Percentiles rank a stretch among this genome's conserved stretches.
Evolutionary conservation across 345 rosid genomes (phyloP).

Genomic region (Citrus reticulata): DNA sequence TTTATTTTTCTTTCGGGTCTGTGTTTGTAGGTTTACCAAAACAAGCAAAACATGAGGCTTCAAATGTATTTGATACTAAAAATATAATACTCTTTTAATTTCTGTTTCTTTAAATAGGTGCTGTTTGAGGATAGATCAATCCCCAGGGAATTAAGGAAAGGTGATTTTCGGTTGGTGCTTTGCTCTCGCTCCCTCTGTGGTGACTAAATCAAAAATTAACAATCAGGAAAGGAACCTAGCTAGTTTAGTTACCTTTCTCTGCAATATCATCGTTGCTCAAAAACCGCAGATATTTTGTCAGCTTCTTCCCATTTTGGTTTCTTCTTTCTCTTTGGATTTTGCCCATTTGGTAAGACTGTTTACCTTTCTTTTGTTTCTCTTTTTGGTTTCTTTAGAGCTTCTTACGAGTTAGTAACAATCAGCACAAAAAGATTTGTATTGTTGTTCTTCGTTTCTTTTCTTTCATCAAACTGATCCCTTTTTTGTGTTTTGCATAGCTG

Average conservation of each 20-base stretch:
- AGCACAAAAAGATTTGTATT: no score
- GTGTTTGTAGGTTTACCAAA: slow-evolving; percentile 35
- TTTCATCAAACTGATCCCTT: background rate
- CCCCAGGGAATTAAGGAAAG: slow-evolving; percentile 15
- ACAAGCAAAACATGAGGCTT: slow-evolving; percentile 40
- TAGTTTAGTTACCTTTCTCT: background rate
- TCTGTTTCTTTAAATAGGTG: slow-evolving; percentile 9
- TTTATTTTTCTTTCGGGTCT: slow-evolving; percentile 24
- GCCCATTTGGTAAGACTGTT: background rate
- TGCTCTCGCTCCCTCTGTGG: background rate
- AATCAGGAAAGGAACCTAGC: slow-evolving; percentile 17
- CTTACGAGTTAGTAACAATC: background rate
- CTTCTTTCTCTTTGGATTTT: background rate
- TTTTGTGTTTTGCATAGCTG: background rate
- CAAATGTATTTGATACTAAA: slow-evolving; percentile 13
- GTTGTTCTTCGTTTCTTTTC: background rate
- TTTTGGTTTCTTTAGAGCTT: background rate
- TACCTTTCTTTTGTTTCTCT: background rate
- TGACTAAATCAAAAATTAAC: slow-evolving; percentile 2
- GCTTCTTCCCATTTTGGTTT: slow-evolving; percentile 1
- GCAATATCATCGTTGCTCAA: background rate
- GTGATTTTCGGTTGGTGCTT: slow-evolving; percentile 9
- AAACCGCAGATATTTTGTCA: slow-evolving; percentile 4
- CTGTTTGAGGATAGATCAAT: slow-evolving; percentile 7
- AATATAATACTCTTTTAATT: background rate